Base-by-base conservation (phyloP, 2,329 filamentous ascomycete species). In the Beauveria scarabaeidicola region DNA sequence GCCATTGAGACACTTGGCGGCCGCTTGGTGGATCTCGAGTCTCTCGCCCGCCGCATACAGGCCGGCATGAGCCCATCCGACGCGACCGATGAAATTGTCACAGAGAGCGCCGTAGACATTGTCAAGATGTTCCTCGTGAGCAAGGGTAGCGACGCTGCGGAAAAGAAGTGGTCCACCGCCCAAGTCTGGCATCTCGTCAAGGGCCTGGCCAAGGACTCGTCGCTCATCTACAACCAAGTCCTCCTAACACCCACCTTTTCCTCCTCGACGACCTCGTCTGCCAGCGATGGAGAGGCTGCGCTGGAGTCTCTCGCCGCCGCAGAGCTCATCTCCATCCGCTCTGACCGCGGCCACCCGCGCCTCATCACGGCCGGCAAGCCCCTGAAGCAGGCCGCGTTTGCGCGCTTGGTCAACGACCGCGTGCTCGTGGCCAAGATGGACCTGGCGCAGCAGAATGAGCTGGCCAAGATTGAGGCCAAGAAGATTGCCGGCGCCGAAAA, bases 101-200 rank as follows among this genome's bases (percentile, higher is more conserved):
- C 90, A 58, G 91, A 96, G 69, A 89, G 88, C 19, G 89, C 91
- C 0, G 90, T 89, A 0, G 94, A 97, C 69, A 92, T 97, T 52
- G 77, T 96, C 62, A 96, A 96, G 69, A 91, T 97, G 80, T 97
- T 92, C 75, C 83, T 99, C 32, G 78, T 95, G 68, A 83, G 85
- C 50, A 82, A 82, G 54, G 69, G 76, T 2, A 70, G 69, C 17
- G 70, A 75, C 17, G 71, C 73, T 5, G 75, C 77, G 3, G 75
- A 79, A 44, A 81, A 82, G 32, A 82, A 82, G 58, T 97, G 91
- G 89, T 89, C 86, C 0, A 78, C 85, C 5, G 87, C 94, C 68
- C 94, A 97, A 75, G 93, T 91, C 0, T 97, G 94, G 94, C 82
- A 88, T 61, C 76, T 99, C 2, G 87, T 97, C 72, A 92, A 89